Percentiles rank a stretch among this genome's conserved stretches.
phyloP scores from a whole-genome alignment of 352 stramenopile genomes.

The Pythium phragmiticola region DNA sequence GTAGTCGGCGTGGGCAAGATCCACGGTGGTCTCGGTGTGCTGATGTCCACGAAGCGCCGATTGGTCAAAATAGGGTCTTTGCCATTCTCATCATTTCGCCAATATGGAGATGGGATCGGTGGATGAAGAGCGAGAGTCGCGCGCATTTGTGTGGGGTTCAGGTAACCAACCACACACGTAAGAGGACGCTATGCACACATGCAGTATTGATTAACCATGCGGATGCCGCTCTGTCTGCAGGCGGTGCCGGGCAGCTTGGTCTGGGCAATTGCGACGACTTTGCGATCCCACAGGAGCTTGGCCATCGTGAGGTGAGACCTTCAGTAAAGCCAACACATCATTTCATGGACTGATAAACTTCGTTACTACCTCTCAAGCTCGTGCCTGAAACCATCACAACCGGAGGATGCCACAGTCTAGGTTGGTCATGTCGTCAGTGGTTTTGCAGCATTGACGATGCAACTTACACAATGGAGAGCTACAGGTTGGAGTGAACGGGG shows the following conservation, averaged over 20 bases:
- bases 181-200: neutral
- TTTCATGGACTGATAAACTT: neutral
- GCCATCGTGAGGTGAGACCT: neutral
- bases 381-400: conserved; percentile 39
- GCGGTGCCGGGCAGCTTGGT: conserved; percentile 64
- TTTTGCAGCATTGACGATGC: neutral
- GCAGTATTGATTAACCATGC: neutral
- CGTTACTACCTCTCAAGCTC: conserved; percentile 13
- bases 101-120: neutral
- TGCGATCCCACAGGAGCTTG: conserved; percentile 40
- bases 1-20: neutral
- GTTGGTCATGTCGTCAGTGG: conserved; percentile 24
- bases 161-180: conserved; percentile 29
- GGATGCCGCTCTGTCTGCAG: neutral
- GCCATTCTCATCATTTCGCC: neutral
- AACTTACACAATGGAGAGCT: neutral
- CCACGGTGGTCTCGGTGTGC: neutral
- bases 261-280: conserved; percentile 54
- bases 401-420: conserved; percentile 71
- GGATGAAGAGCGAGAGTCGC: neutral
- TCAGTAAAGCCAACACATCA: neutral
- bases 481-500: conserved; percentile 21
- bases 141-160: conserved; percentile 55
- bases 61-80: neutral
- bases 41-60: neutral